Percentiles rank a stretch among this genome's conserved stretches.
phyloP scores from a whole-genome alignment of 2,329 filamentous ascomycete species.

The Pyrenochaeta sp. region DNA sequence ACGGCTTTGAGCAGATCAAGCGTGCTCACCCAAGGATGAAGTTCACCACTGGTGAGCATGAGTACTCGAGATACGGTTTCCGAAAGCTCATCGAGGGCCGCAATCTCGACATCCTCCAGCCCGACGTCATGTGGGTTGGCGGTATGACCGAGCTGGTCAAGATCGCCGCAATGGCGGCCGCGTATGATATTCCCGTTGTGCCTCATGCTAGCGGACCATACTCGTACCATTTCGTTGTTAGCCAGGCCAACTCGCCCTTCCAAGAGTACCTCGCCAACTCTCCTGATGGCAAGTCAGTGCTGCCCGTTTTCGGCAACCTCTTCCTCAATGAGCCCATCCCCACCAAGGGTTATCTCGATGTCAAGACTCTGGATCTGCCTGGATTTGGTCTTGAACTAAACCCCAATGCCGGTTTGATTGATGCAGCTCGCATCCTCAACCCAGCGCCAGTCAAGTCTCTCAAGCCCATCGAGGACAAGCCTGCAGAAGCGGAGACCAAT shows the following conservation, averaged over 20 bases:
- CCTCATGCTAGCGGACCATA: constrained; percentile 95
- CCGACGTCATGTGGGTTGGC: constrained; percentile 97
- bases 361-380: constrained; percentile 82
- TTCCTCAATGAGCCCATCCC: constrained; percentile 93
- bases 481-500: constrained; percentile 18
- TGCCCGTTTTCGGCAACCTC: constrained; percentile 90
- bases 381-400: constrained; percentile 91
- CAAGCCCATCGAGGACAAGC: constrained; percentile 36
- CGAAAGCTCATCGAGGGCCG: constrained; percentile 90
- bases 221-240: constrained; percentile 95
- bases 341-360: constrained; percentile 79
- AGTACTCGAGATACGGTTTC: constrained; percentile 94
- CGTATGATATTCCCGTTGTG: constrained; percentile 93
- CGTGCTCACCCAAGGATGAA: constrained; percentile 87
- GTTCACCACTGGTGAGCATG: constrained; percentile 95
- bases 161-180: constrained; percentile 85
- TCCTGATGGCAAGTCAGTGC: constrained; percentile 84
- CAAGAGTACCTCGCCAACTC: constrained; percentile 97
- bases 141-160: constrained; percentile 91
- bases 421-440: constrained; percentile 75
- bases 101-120: constrained; percentile 92
- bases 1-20: constrained; percentile 90
- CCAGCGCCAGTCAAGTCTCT: constrained; percentile 62
- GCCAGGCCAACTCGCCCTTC: constrained; percentile 91
- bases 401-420: constrained; percentile 79